Percentiles rank a stretch among this genome's conserved stretches.
These are phyloP conservation scores for Pittosporum tobira DNA, from an alignment of 129 eudicot genomes.

Conservation along the genomic window DNA sequence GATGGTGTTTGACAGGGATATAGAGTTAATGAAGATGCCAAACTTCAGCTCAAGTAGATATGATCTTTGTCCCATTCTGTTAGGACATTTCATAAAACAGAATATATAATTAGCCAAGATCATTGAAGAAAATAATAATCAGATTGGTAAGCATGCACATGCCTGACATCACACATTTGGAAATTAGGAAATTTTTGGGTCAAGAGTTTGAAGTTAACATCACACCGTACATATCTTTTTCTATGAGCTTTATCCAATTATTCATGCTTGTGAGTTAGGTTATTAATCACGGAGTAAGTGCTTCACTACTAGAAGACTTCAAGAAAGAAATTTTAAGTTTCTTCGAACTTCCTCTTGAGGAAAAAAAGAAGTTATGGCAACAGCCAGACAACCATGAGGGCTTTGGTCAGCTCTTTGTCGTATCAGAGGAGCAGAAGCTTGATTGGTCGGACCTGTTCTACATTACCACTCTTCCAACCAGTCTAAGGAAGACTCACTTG, in stretches of 20 bases:
- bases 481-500: conserved; percentile 30
- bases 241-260: not conserved
- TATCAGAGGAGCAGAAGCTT: conserved; percentile 69
- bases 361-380: conserved; percentile 51
- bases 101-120: too few relatives aligned
- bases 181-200: not conserved
- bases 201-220: not conserved
- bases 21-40: too few relatives aligned
- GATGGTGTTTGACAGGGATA: too few relatives aligned
- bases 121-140: too few relatives aligned
- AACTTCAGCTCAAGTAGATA: too few relatives aligned
- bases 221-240: not conserved
- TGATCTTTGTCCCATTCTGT: too few relatives aligned
- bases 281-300: conserved; percentile 48
- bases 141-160: not conserved
- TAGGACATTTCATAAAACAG: too few relatives aligned
- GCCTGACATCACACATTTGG: not conserved
- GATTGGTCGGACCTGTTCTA: conserved; percentile 81
- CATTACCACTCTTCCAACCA: conserved; percentile 49
- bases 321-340: conserved; percentile 30
- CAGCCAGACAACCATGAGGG: conserved; percentile 54
- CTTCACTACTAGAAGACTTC: conserved; percentile 39
- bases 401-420: conserved; percentile 67
- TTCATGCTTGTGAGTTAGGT: conserved; percentile 24
- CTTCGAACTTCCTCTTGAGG: conserved; percentile 40